These are phyloP conservation scores for Aspergillus sp. DNA, from an alignment of 2,329 filamentous ascomycete species.

Conservation along the genomic window DNA sequence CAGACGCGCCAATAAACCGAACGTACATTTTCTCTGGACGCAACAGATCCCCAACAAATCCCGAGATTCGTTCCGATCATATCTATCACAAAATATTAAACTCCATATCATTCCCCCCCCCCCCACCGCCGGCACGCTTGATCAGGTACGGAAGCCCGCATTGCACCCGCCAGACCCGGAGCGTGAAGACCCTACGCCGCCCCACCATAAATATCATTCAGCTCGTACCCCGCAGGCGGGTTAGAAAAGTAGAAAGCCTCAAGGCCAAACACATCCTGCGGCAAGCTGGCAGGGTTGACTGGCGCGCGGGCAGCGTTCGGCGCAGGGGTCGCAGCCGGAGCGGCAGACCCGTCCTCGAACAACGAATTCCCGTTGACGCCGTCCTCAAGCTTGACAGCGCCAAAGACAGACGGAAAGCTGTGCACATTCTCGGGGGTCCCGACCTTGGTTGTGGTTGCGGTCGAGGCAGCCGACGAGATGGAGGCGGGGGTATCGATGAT, in stretches of 20 bases:
- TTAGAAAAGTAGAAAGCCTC: constrained; percentile 2
- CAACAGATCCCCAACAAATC: not conserved
- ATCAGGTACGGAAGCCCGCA: too few relatives aligned
- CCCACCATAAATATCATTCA: constrained; percentile 12
- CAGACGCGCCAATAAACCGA: not conserved
- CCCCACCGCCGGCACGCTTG: not conserved
- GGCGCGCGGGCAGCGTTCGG: not conserved
- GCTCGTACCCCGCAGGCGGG: constrained; percentile 4
- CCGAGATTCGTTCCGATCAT: not conserved
- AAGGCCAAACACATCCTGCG: constrained; percentile 1
- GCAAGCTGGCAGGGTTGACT: not conserved
- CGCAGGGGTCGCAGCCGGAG: not conserved
- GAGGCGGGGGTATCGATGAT: not conserved
- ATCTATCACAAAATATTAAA: not conserved
- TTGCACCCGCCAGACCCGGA: too few relatives aligned
- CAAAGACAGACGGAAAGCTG: not conserved
- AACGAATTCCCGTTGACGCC: too few relatives aligned
- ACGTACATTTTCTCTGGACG: not conserved
- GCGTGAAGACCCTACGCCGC: not conserved
- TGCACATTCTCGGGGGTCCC: not conserved
- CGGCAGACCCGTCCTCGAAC: too few relatives aligned
- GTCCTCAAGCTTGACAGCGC: not conserved
- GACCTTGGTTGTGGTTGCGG: not conserved
- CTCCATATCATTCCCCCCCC: not conserved
- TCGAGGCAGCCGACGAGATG: not conserved